Evolutionary conservation across 257 asterid genomes (phyloP).

Genomic region (Solanum medicagineum): DNA sequence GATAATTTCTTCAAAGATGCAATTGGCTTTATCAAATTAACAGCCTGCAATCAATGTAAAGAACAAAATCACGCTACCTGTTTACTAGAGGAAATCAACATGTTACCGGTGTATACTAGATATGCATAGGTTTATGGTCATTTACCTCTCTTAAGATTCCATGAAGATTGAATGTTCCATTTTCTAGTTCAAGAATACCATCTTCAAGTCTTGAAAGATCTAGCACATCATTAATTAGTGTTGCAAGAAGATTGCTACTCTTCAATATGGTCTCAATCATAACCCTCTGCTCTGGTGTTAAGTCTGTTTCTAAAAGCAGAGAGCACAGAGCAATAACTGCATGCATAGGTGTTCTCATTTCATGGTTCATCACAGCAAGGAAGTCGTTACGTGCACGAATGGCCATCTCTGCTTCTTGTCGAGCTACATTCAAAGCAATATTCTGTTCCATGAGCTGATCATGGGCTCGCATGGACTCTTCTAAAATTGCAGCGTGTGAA

Average conservation of each 20-base stretch:
- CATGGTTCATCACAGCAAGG: conserved; percentile 70
- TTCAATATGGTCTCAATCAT: conserved; percentile 67
- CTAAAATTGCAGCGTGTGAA: conserved; percentile 74
- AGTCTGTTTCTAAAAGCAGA: conserved; percentile 57
- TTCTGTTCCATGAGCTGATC: conserved; percentile 65
- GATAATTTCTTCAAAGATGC: conserved; percentile 56
- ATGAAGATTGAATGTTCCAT: conserved; percentile 40
- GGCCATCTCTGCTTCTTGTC: conserved; percentile 56
- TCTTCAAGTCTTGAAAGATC: conserved; percentile 74
- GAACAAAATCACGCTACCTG: not conserved
- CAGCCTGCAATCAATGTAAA: conserved; percentile 23
- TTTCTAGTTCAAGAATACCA: conserved; percentile 49
- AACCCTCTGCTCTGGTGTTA: conserved; percentile 52
- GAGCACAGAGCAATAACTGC: conserved; percentile 57
- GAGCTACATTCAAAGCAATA: conserved; percentile 46
- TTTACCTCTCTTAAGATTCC: conserved; percentile 47
- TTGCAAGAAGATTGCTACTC: conserved; percentile 57
- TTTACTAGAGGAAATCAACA: not conserved
- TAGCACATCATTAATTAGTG: conserved; percentile 55
- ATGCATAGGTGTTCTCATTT: conserved; percentile 74
- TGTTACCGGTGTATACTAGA: not conserved
- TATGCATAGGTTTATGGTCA: not conserved
- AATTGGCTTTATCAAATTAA: conserved; percentile 55
- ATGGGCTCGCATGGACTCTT: conserved; percentile 60
- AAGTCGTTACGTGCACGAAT: conserved; percentile 55